Evolutionary conservation across 345 rosid species (phyloP), one percentile per base, ranked within the genome.

Genomic region (Populus simonii): DNA sequence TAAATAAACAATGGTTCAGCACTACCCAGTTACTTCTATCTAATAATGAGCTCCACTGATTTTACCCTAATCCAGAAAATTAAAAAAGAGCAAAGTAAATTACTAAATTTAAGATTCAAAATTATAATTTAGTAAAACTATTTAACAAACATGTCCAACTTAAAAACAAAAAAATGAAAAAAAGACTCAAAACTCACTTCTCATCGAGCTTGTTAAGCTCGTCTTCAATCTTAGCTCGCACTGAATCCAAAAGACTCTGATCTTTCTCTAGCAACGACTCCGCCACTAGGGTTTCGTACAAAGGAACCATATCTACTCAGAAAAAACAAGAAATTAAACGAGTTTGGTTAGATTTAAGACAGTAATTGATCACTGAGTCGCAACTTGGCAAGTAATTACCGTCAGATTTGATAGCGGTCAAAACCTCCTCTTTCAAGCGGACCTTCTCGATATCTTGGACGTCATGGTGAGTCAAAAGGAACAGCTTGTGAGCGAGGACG

Each of bases 401-500:
- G 59, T 92, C 89, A 78, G 94, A 81, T 80, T 89, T 86, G 82
- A 93, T 86, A 78, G 90, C 82, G 18, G 89, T 82, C 68, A 93
- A 76, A 79, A 93, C 98, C 83, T 96, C 99, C 47, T 90, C 89
- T 85, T 88, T 89, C 88, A 93, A 94, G 51, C 85, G 92, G 79
- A 93, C 95, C 90, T 92, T 94, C 88, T 94, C 97, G 74, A 92
- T 94, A 89, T 94, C 98, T 61, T 79, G 91, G 0, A 92, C 93
- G 76, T 91, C 97, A 7, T 88, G 90, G 74, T 91, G 96, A 6
- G 86, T 90, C 43, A 96, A 86, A 55, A 90, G 98, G 86, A 92
- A 96, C 71, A 87, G 91, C 83, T 91, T 91, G 92, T 91, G 68
- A 0, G 94, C 97, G 29, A 96, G 92, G n/a, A 88, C 81, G 55